Base-by-base conservation (phyloP, 1,139 yeast species). In the Saccharomycopsis hybrid region DNA sequence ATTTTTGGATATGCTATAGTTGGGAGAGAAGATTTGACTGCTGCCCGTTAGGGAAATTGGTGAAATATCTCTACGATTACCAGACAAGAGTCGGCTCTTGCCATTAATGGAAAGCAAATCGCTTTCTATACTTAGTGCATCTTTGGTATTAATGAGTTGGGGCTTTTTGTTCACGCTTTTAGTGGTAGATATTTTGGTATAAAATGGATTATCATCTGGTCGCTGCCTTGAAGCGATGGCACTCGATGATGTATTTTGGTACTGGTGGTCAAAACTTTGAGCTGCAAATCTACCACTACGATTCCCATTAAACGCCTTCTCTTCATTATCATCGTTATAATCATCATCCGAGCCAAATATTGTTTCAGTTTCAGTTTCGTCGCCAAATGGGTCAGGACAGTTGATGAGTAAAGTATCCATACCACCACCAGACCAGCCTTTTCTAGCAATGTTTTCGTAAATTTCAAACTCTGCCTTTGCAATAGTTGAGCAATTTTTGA, bases 371-470 rank as follows among this genome's bases (percentile, higher is more conserved):
- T 57, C 59, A 5, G 60, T 64, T 3, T 61, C 62, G 28, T 60
- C 61, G 27, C 58, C 64, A 59, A 78, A 77, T 2, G 79, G 73
- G 58, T 78, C 82, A 2, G 78, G 79, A 9, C 80, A 72, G 45
- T 72, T 64, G n/a, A 73, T 65, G 41, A 81, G 67, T 48, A 87
- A 66, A 31, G 77, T 82, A 60, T 87, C 95, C 40, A 86, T 66
- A 0, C 95, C 95, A 25, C 92, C 92, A 7, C 95, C 95, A 8
- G 85, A 74, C 88, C 90, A 83, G 5, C 95, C 94, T 62, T 87
- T 87, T 52, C 81, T 73, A 0, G 95, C 95, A 36, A 88, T 78
- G 25, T 85, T 83, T 60, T 85, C 95, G 58, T 79, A 82, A 4
- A 87, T 78, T 59, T 86, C 94, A 35, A 88, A 78, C 60, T 87